phyloP scores from a whole-genome alignment of 2,329 filamentous ascomycete genomes.

The Bipolaris oryzae region DNA sequence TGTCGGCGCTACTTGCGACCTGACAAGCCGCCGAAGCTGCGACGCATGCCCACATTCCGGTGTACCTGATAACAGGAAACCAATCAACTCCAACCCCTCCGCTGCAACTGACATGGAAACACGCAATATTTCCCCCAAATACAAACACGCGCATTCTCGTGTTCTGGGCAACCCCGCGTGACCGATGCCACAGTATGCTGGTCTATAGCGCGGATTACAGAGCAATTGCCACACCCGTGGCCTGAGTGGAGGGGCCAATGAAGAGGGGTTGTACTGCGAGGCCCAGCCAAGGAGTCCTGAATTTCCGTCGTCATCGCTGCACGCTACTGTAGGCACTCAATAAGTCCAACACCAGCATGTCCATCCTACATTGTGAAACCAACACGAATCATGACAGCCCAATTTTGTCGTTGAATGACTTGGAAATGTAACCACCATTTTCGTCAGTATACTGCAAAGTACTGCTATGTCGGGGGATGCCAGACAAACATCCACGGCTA shows the following conservation, averaged over 20 bases:
- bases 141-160: not conserved
- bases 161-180: not conserved
- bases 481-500: not conserved
- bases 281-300: not conserved
- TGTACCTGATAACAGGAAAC: not conserved
- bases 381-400: not conserved
- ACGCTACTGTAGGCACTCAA: not conserved
- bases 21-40: not conserved
- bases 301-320: constrained; percentile 5
- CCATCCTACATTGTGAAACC: not conserved
- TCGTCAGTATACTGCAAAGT: not conserved
- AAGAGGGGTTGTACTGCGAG: not conserved
- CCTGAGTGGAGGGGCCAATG: not conserved
- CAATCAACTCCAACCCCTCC: not conserved
- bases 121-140: not conserved
- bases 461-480: not conserved
- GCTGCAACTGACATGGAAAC: not conserved
- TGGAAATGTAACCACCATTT: not conserved
- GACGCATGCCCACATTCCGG: not conserved
- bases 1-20: not conserved
- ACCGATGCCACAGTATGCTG: not conserved
- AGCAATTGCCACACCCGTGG: constrained; percentile 2
- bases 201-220: constrained; percentile 3
- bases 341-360: not conserved
- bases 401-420: not conserved